Percentiles rank a stretch among this genome's conserved stretches.
Conservation (phyloP, 163 green algal species). For the Trebouxiophyceae sp. region DNA sequence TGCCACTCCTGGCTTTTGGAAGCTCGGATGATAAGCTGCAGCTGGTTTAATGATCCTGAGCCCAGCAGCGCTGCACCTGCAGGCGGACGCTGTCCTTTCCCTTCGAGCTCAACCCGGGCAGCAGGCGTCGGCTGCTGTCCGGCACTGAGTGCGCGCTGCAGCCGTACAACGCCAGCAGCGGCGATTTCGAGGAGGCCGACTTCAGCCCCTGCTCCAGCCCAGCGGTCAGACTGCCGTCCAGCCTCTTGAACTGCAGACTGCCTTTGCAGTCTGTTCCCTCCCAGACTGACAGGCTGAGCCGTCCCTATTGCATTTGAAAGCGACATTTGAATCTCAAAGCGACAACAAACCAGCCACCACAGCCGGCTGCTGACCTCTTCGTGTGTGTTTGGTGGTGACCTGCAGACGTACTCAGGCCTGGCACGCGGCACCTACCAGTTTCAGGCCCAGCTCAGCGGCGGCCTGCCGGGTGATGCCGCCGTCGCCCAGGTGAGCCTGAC, state of each 20-base stretch:
- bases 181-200: neutral
- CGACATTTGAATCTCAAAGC: no score
- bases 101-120: neutral
- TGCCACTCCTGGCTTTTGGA: neutral
- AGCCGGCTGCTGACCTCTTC: neutral
- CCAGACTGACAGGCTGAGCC: neutral
- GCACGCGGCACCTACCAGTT: neutral
- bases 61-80: neutral
- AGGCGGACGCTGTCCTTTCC: neutral
- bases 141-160: neutral
- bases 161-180: neutral
- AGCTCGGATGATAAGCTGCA: neutral
- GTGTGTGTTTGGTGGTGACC: neutral
- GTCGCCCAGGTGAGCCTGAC: neutral
- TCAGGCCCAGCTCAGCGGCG: neutral
- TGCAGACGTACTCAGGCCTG: neutral
- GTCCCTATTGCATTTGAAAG: no score
- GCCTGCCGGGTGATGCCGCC: neutral
- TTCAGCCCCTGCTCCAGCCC: constrained; percentile 1
- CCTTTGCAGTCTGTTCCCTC: neutral
- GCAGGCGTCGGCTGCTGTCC: neutral
- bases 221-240: neutral
- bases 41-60: neutral
- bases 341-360: no score
- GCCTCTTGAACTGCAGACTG: neutral